Evolutionary conservation across 345 rosid genomes (phyloP).

Genomic region (Lumnitzera littorea): DNA sequence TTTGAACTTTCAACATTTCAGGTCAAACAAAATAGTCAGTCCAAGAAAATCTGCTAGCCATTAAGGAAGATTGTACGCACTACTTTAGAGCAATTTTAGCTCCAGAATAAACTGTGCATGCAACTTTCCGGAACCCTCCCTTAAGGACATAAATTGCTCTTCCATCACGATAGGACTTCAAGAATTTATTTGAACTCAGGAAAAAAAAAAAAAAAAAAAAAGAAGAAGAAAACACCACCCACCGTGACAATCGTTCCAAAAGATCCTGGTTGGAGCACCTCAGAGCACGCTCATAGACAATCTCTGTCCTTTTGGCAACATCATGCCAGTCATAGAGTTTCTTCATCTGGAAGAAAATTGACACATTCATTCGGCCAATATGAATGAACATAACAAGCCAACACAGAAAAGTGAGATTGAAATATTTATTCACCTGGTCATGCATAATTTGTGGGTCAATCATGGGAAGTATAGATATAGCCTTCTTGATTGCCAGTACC

Average conservation of each 20-base stretch:
- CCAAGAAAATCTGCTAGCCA: too few relatives aligned
- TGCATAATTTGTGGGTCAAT: constrained; percentile 88
- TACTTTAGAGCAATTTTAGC: too few relatives aligned
- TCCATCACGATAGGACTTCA: too few relatives aligned
- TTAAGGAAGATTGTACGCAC: too few relatives aligned
- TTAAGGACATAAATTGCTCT: background rate
- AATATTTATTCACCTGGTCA: constrained; percentile 44
- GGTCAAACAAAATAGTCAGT: too few relatives aligned
- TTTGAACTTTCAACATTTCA: too few relatives aligned
- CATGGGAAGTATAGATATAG: constrained; percentile 73
- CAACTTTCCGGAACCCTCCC: too few relatives aligned
- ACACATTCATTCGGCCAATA: background rate
- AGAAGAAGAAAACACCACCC: constrained; percentile 5
- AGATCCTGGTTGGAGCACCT: constrained; percentile 60
- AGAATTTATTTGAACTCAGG: background rate
- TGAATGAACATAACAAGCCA: background rate
- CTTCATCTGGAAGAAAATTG: constrained; percentile 42
- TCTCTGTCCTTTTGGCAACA: constrained; percentile 91
- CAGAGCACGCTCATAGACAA: constrained; percentile 71
- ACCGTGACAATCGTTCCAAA: constrained; percentile 59
- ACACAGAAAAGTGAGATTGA: background rate
- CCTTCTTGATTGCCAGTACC: constrained; percentile 72
- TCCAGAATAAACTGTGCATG: too few relatives aligned
- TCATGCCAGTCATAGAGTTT: constrained; percentile 92
- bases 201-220: background rate